phyloP scores from a whole-genome alignment of 1,284 basidiomycete genomes.

The Puccinia coronata region DNA sequence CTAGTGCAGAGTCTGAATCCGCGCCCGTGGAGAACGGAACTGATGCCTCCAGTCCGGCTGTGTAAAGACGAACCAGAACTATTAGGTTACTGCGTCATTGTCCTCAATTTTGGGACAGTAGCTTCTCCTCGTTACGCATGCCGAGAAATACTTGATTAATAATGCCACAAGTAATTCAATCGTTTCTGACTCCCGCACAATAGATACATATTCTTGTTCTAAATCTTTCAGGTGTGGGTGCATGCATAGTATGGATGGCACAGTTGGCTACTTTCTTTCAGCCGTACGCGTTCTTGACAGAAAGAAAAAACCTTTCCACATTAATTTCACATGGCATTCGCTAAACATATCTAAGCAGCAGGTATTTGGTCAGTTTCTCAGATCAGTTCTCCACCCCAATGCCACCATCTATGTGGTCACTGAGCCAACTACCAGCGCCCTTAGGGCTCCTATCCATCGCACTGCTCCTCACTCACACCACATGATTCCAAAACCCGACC shows the following conservation, averaged over 20 bases:
- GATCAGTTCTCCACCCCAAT: too few species aligned
- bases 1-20: neutral
- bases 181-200: neutral
- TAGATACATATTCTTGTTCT: neutral
- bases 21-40: neutral
- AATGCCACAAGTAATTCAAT: neutral
- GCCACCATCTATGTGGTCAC: too few species aligned
- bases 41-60: neutral
- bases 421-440: too few species aligned
- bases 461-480: too few species aligned
- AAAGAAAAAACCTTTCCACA: too few species aligned
- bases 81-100: neutral
- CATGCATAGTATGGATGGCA: neutral
- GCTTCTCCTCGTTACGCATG: neutral
- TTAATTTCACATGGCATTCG: too few species aligned
- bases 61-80: neutral
- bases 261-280: too few species aligned
- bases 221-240: neutral
- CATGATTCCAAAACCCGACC: too few species aligned
- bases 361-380: too few species aligned
- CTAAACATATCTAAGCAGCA: too few species aligned
- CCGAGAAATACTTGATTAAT: neutral
- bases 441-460: too few species aligned
- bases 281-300: too few species aligned
- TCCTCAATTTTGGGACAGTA: neutral